Evolutionary conservation across 805 yeast genomes (phyloP).

Genomic region (Deakozyma indianensis): DNA sequence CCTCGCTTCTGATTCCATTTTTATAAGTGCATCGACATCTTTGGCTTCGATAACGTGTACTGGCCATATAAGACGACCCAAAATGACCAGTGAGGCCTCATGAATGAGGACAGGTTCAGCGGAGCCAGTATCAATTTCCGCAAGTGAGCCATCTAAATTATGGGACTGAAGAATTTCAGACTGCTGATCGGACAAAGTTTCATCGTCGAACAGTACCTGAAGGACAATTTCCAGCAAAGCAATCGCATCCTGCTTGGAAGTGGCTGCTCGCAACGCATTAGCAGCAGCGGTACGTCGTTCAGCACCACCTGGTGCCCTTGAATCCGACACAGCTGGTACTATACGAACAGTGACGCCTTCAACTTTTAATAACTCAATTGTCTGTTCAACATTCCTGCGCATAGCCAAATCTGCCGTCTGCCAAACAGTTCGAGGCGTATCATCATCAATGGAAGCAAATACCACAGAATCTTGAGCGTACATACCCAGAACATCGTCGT

Average conservation of each 20-base stretch:
- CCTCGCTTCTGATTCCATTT: conserved; percentile 9
- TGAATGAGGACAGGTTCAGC: neutral
- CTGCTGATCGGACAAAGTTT: neutral
- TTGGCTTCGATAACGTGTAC: neutral
- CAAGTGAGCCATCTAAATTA: neutral
- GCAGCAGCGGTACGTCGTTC: neutral
- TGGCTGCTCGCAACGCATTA: neutral
- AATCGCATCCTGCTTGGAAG: neutral
- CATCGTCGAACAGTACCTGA: neutral
- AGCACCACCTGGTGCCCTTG: neutral
- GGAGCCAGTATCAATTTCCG: neutral
- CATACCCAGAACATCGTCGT: neutral
- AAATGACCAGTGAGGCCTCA: neutral
- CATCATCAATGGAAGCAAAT: conserved; percentile 7
- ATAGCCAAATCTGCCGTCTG: conserved; percentile 43
- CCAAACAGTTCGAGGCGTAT: conserved; percentile 25
- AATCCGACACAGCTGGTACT: neutral
- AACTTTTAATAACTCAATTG: conserved; percentile 23
- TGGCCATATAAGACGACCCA: neutral
- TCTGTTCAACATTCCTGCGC: conserved; percentile 27
- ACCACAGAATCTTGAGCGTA: neutral
- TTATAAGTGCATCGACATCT: conserved; percentile 13
- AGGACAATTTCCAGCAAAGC: neutral
- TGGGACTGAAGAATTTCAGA: neutral
- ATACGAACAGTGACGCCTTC: conserved; percentile 4